Evolutionary conservation across 2,329 filamentous ascomycete species (phyloP), one percentile per base, ranked within the genome.

Genomic region (Cladosporium phlei): DNA sequence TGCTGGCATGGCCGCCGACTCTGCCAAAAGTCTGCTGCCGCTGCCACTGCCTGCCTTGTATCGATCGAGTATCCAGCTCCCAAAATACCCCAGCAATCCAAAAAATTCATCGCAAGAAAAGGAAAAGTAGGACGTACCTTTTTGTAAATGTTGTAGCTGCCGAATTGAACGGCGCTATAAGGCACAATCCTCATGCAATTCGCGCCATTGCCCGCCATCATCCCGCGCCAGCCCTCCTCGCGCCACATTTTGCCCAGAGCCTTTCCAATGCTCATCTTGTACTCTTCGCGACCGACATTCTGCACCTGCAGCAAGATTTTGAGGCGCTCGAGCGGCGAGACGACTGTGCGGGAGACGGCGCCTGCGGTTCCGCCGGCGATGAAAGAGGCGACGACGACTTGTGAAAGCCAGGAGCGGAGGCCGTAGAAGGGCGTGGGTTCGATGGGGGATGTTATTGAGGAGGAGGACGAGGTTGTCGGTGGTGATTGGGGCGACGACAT

Each of bases 281-380:
- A 98, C 62, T 95, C 91, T 58, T 88, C 86, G 61, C 89, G 82
- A 14, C 90, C 91, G 39, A 78, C 86, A 62, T 86, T 94, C 71
- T 98, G 93, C 21, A 98, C 79, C 66, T 98, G 93, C 66, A 96
- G 89, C n/a, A 98, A 76, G 58, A 98, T 98, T 73, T 98, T 97
- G 49, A 98, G 77, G 54, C 93, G 82, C 69, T 98, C 93, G 28
- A 98, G 80, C 3, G 93, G 93, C 12, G 91, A 97, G 4, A 98
- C 93, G 38, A 97, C 91, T 19, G 93, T 98, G 63, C 93, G 82
- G 24, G 93, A 97, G n/a, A 98, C 91, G 33, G 93, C 93, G 49
- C 93, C 93, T 12, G 93, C 93, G 17, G 96, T 82, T 56, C 93
- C 93, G 52, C 93, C 93, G 22, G 88, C 93, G 60, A 94, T 85